Conservation (phyloP, 208 protist genomes). For the Kentomonas sorsogonicus region DNA sequence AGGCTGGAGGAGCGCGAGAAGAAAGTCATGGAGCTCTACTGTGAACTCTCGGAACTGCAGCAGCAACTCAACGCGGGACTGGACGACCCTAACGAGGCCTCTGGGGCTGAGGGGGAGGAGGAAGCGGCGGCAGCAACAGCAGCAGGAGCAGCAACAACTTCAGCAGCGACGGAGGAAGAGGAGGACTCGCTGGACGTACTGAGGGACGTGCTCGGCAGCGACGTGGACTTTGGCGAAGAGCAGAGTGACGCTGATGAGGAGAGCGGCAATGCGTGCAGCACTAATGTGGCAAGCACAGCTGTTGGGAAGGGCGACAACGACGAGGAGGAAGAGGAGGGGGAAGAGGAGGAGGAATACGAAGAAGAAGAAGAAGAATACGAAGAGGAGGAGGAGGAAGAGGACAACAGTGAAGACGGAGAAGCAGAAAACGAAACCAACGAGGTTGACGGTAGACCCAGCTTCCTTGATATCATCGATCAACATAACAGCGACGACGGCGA, state of each 20-base stretch:
- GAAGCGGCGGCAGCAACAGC: neutral
- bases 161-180: neutral
- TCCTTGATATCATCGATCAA: too few species aligned
- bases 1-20: too few species aligned
- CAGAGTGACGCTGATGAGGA: neutral
- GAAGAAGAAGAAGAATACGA: neutral
- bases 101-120: too few species aligned
- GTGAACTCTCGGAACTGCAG: neutral
- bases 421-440: too few species aligned
- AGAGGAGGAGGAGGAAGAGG: too few species aligned
- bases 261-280: neutral
- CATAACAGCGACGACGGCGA: too few species aligned
- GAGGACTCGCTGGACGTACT: neutral
- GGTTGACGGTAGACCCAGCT: too few species aligned
- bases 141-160: conserved; percentile 1
- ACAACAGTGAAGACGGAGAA: too few species aligned
- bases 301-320: neutral
- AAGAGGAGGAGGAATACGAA: conserved; percentile 1
- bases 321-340: neutral
- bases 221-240: neutral
- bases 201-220: too few species aligned
- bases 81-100: too few species aligned
- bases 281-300: too few species aligned
- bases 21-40: too few species aligned
- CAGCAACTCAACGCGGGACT: neutral